phyloP scores from a whole-genome alignment of 2,329 filamentous ascomycete genomes.

The Ophioceras dolichostomum region DNA sequence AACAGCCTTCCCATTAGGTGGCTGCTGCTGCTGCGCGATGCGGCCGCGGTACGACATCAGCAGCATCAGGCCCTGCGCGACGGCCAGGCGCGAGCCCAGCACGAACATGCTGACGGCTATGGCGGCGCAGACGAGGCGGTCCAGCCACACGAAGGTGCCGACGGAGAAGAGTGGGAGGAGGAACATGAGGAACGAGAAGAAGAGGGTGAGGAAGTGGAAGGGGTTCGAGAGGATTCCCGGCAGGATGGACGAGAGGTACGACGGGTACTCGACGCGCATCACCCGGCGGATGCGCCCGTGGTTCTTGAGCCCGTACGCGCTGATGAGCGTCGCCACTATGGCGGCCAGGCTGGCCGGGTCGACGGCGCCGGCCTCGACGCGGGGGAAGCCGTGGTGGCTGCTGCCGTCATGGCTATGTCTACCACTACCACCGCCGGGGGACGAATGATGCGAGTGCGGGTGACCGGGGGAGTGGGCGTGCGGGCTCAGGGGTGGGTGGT shows the following conservation, averaged over 20 bases:
- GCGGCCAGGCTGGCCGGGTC: constrained; percentile 74
- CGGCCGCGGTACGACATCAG: constrained; percentile 69
- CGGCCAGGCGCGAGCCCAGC: constrained; percentile 71
- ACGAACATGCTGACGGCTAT: constrained; percentile 84
- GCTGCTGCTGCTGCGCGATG: neutral
- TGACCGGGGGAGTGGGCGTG: constrained; percentile 63
- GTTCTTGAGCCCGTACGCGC: constrained; percentile 77
- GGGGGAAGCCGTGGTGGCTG: constrained; percentile 11
- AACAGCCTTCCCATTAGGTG: neutral
- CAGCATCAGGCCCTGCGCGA: constrained; percentile 83
- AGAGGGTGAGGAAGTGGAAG: constrained; percentile 86
- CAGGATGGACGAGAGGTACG: constrained; percentile 59
- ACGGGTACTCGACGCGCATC: constrained; percentile 54
- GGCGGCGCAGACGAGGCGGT: constrained; percentile 66
- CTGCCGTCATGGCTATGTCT: no score
- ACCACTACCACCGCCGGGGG: constrained; percentile 67
- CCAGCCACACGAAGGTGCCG: constrained; percentile 71
- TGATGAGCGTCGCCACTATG: constrained; percentile 71
- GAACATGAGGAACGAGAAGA: constrained; percentile 63
- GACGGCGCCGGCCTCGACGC: constrained; percentile 62
- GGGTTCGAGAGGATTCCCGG: constrained; percentile 88
- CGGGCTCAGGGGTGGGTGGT: constrained; percentile 61
- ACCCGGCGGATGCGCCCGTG: constrained; percentile 85
- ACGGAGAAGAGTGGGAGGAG: constrained; percentile 71
- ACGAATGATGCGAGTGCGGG: no score